Evolutionary conservation across 2,329 filamentous ascomycete genomes (phyloP), one percentile per base, ranked within the genome.

Genomic region (Aspergillus felis): DNA sequence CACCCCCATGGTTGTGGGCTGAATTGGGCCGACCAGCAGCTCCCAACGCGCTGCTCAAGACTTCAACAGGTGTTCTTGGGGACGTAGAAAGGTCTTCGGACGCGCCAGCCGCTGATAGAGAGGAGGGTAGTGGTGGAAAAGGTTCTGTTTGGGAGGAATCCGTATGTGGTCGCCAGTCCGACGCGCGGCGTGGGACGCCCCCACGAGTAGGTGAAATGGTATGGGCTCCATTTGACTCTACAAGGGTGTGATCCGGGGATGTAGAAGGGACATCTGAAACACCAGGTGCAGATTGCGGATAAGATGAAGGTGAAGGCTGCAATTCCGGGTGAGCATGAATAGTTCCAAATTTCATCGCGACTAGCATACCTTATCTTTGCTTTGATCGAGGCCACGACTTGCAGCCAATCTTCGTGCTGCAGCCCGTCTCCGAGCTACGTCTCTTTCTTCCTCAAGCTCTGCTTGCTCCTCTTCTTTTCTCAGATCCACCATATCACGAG

Each of bases 391-490:
- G 1, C 85, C 85, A 28, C 81, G 78, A 57, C 79, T 78, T 10
- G 79, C 64, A 9, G 86, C 85, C 22, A 87, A 68, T 48, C 78
- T 76, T 35, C 80, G 78, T 3, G 85, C 86, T 48, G 82, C 82
- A 41, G 78, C 73, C 38, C 85, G 75, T 64, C 79, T 84, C 51
- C 77, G 75, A 55, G 80, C 73, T 27, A 87, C 74, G 41, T 80
- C 78, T 3, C 72, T 71, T 66, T 88, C 86, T 67, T 88, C 84
- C 66, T 86, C 75, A 35, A 74, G 64, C 50, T 76, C 79, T 0
- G 81, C 69, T 29, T 73, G 74, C 24, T 83, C 81, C 67, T 88
- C 85, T 71, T 88, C 83, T 35, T 76, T 76, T 64, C 82, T 80
- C 12, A 87, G 67, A 54, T 86, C 83, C 4, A 73, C 75, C 48